Conservation (phyloP, 768 basidiomycete genomes). For the Agaricus bisporus region DNA sequence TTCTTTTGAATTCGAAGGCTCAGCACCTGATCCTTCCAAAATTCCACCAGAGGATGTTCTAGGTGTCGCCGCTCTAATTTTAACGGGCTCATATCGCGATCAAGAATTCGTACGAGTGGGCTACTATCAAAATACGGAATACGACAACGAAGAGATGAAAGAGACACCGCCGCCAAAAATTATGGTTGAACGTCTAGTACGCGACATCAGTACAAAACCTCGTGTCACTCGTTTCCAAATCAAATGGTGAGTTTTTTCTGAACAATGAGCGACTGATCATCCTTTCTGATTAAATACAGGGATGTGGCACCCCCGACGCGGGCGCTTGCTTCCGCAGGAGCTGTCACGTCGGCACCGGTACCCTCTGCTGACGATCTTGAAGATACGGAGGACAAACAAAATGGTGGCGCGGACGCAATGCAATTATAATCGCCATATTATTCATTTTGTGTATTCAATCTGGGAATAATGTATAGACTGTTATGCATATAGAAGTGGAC, state of each 20-base stretch:
- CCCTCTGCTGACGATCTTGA: constrained; percentile 64
- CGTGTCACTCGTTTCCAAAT: constrained; percentile 92
- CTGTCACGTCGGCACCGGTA: constrained; percentile 66
- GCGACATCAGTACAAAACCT: constrained; percentile 88
- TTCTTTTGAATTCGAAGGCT: constrained; percentile 93
- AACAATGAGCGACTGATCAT: neutral
- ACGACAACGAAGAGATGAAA: constrained; percentile 91
- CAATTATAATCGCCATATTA: neutral
- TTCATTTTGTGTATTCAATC: constrained; percentile 1
- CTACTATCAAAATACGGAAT: constrained; percentile 99
- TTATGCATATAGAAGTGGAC: neutral
- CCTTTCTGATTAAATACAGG: constrained; percentile 31
- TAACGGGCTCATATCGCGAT: constrained; percentile 93
- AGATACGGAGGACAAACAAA: constrained; percentile 19
- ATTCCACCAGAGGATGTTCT: constrained; percentile 89
- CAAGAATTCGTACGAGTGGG: constrained; percentile 99
- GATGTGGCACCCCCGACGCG: constrained; percentile 47
- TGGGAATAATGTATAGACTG: neutral
- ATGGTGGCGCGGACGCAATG: neutral
- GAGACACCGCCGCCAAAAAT: constrained; percentile 63
- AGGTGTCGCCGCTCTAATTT: constrained; percentile 94
- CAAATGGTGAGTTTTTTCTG: constrained; percentile 56
- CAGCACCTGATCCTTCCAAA: constrained; percentile 73
- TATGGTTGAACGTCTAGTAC: constrained; percentile 70
- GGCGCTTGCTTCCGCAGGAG: constrained; percentile 42